phyloP scores from a whole-genome alignment of 2,329 filamentous ascomycete species.

The Reticulascus tulasneorum region DNA sequence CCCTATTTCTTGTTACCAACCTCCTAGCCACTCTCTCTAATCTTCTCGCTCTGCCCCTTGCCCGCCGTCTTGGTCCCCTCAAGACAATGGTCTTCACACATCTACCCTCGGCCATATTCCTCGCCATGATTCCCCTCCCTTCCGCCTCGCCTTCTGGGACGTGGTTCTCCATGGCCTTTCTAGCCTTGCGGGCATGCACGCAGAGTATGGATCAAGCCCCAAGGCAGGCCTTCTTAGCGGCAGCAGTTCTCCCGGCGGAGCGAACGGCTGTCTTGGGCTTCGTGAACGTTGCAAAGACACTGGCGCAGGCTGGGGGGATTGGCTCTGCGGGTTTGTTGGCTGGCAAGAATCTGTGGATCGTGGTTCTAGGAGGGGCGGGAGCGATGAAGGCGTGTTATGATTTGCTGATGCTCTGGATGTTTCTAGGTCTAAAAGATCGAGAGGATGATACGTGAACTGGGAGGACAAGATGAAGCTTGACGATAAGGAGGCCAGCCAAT shows the following conservation, averaged over 20 bases:
- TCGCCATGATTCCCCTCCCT: slow-evolving; percentile 59
- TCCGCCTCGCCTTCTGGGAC: slow-evolving; percentile 29
- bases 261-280: slow-evolving; percentile 69
- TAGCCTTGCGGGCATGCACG: slow-evolving; percentile 58
- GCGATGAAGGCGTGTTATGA: slow-evolving; percentile 59
- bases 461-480: too few relatives aligned
- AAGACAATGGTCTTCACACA: slow-evolving; percentile 77
- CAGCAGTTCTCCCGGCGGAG: slow-evolving; percentile 59
- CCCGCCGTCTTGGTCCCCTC: slow-evolving; percentile 57
- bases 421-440: slow-evolving; percentile 28
- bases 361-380: slow-evolving; percentile 61
- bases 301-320: slow-evolving; percentile 58
- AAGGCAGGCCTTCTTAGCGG: slow-evolving; percentile 64
- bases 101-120: slow-evolving; percentile 62
- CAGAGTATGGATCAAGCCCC: slow-evolving; percentile 70
- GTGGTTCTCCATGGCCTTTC: slow-evolving; percentile 52
- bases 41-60: slow-evolving; percentile 49
- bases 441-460: too few relatives aligned
- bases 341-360: slow-evolving; percentile 51
- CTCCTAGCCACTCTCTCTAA: slow-evolving; percentile 49
- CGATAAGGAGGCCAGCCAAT: too few relatives aligned
- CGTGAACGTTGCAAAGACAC: slow-evolving; percentile 66
- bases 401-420: slow-evolving; percentile 50
- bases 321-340: slow-evolving; percentile 62
- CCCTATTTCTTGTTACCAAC: slow-evolving; percentile 51